These are phyloP conservation scores for Xylariales sp. DNA, from an alignment of 2,329 filamentous ascomycete species.

Conservation along the genomic window DNA sequence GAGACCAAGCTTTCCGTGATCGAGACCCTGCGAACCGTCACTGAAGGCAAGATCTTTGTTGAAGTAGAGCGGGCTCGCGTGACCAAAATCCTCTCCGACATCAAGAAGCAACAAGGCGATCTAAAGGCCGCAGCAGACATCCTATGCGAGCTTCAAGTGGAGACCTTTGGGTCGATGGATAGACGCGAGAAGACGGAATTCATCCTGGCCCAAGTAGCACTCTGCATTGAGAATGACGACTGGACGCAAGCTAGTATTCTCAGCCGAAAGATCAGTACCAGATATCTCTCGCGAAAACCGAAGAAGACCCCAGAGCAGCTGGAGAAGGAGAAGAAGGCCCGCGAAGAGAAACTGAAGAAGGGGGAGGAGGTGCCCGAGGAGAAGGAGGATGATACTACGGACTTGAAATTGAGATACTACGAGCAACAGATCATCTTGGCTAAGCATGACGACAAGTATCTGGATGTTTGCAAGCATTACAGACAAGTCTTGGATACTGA, in stretches of 20 bases:
- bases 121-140: conserved; percentile 86
- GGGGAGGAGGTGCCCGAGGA: conserved; percentile 75
- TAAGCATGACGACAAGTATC: conserved; percentile 96
- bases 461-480: conserved; percentile 98
- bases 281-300: conserved; percentile 82
- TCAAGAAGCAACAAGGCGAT: conserved; percentile 95
- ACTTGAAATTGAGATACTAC: conserved; percentile 92
- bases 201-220: conserved; percentile 86
- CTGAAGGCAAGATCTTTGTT: conserved; percentile 99
- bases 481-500: conserved; percentile 94
- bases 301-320: conserved; percentile 87
- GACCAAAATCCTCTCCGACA: conserved; percentile 90
- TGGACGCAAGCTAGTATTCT: conserved; percentile 95
- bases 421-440: conserved; percentile 94
- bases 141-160: conserved; percentile 94
- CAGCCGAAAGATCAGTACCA: conserved; percentile 93
- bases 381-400: conserved; percentile 84
- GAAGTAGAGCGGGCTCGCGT: conserved; percentile 96
- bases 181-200: conserved; percentile 98
- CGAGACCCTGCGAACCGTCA: conserved; percentile 91
- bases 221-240: conserved; percentile 93
- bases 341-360: conserved; percentile 77
- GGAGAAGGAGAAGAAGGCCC: conserved; percentile 84
- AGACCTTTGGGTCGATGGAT: conserved; percentile 98
- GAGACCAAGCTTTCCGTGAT: conserved; percentile 92